Evolutionary conservation across 2,329 filamentous ascomycete species (phyloP).

Genomic region (Cladosporium phlei): DNA sequence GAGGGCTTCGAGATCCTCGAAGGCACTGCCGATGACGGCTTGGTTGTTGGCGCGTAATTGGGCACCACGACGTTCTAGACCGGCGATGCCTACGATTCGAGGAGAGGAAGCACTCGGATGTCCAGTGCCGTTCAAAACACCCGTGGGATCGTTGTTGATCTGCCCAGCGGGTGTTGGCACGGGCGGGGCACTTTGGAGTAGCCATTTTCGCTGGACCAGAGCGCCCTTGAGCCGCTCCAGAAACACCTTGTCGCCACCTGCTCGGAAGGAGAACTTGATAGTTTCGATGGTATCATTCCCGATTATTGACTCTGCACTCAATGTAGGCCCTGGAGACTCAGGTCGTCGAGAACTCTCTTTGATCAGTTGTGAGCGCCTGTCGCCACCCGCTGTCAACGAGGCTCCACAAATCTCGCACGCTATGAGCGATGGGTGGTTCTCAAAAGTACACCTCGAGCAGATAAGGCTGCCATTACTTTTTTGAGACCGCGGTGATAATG

Average conservation of each 20-base stretch:
- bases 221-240: slow-evolving; percentile 82
- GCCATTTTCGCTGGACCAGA: slow-evolving; percentile 91
- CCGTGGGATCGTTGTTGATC: slow-evolving; percentile 30
- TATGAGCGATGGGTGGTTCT: slow-evolving; percentile 80
- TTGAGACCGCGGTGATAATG: not conserved
- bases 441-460: slow-evolving; percentile 88
- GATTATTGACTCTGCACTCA: slow-evolving; percentile 40
- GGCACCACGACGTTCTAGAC: slow-evolving; percentile 77
- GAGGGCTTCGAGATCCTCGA: slow-evolving; percentile 90
- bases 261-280: slow-evolving; percentile 88
- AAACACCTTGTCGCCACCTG: slow-evolving; percentile 84
- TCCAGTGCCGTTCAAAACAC: slow-evolving; percentile 23
- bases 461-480: slow-evolving; percentile 3
- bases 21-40: slow-evolving; percentile 83
- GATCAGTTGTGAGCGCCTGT: slow-evolving; percentile 36
- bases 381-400: slow-evolving; percentile 56
- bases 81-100: slow-evolving; percentile 82
- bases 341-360: slow-evolving; percentile 41
- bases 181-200: slow-evolving; percentile 83
- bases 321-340: slow-evolving; percentile 73
- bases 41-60: slow-evolving; percentile 91
- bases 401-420: slow-evolving; percentile 90
- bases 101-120: slow-evolving; percentile 22
- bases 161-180: slow-evolving; percentile 59
- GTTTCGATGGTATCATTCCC: slow-evolving; percentile 63